These are phyloP conservation scores for Takashimella tepidaria DNA, from an alignment of 1,284 basidiomycete species.

Conservation along the genomic window DNA sequence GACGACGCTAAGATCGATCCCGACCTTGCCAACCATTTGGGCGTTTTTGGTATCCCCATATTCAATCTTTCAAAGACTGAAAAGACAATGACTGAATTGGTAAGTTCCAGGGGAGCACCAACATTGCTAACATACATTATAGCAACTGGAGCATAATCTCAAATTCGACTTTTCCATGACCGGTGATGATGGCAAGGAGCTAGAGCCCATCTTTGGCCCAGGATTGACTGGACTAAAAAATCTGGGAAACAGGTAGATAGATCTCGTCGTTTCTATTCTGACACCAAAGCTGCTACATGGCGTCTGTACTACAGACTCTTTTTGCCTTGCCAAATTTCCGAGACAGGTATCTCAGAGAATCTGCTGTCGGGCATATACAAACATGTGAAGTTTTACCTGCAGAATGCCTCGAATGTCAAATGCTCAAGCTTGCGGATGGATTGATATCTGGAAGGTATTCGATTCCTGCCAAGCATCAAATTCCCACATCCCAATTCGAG, in stretches of 20 bases:
- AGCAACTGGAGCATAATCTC: constrained; percentile 97
- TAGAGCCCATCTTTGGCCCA: constrained; percentile 83
- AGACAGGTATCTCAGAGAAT: constrained; percentile 61
- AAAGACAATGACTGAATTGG: constrained; percentile 94
- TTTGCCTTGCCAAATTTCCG: constrained; percentile 79
- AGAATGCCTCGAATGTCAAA: constrained; percentile 88
- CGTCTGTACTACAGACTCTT: constrained; percentile 81
- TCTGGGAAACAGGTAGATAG: constrained; percentile 78
- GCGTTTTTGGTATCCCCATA: constrained; percentile 82
- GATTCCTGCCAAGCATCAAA: constrained; percentile 52
- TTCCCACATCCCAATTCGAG: constrained; percentile 34
- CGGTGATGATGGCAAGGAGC: constrained; percentile 78
- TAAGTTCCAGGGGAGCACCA: constrained; percentile 47
- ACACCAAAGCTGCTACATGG: constrained; percentile 84
- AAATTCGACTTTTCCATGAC: constrained; percentile 93
- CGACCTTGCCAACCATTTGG: constrained; percentile 67
- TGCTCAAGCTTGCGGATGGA: constrained; percentile 88
- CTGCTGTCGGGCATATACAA: constrained; percentile 56
- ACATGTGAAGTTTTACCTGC: constrained; percentile 69
- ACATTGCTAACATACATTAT: constrained; percentile 8
- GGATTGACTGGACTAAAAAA: constrained; percentile 87
- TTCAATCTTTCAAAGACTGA: constrained; percentile 83
- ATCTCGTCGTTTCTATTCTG: not conserved
- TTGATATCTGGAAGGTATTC: constrained; percentile 89
- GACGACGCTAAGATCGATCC: constrained; percentile 82